Evolutionary conservation across 1,139 yeast genomes (phyloP).

Genomic region (Lodderomyces elongisporus): DNA sequence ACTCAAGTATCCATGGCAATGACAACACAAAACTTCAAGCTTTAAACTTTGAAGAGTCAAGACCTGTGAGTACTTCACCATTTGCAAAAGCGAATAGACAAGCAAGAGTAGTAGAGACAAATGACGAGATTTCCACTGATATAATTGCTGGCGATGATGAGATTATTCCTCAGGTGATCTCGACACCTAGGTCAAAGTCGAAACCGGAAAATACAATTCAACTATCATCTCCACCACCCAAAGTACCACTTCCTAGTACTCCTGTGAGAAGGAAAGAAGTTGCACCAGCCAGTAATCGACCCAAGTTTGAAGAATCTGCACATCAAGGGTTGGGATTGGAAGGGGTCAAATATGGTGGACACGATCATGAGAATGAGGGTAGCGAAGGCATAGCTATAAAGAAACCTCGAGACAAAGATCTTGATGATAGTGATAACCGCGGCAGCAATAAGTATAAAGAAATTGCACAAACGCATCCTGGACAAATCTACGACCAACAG

Average conservation of each 20-base stretch:
- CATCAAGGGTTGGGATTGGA: constrained; percentile 41
- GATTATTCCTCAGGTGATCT: constrained; percentile 17
- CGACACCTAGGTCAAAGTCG: constrained; percentile 8
- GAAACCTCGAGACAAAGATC: no score
- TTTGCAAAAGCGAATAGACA: constrained; percentile 43
- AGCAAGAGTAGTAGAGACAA: constrained; percentile 43
- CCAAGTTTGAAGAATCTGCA: constrained; percentile 12
- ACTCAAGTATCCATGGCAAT: background rate
- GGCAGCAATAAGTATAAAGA: no score
- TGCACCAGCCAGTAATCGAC: background rate
- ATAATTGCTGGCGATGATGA: constrained; percentile 13
- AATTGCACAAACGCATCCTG: no score
- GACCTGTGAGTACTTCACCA: constrained; percentile 36
- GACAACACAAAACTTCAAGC: background rate
- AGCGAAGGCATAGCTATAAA: no score
- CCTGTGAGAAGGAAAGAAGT: constrained; percentile 14
- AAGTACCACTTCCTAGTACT: constrained; percentile 26
- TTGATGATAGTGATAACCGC: no score
- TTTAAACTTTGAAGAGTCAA: constrained; percentile 15
- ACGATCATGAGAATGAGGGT: constrained; percentile 3
- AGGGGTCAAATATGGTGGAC: constrained; percentile 25
- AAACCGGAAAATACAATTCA: constrained; percentile 6
- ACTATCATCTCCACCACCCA: constrained; percentile 33
- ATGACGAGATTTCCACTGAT: constrained; percentile 22
- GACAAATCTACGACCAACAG: no score